A percentile compares a stretch with the other conserved stretches of the same genome.
phyloP scores from a whole-genome alignment of 108 stramenopile genomes.

The Fragilariopsis cylindrus region DNA sequence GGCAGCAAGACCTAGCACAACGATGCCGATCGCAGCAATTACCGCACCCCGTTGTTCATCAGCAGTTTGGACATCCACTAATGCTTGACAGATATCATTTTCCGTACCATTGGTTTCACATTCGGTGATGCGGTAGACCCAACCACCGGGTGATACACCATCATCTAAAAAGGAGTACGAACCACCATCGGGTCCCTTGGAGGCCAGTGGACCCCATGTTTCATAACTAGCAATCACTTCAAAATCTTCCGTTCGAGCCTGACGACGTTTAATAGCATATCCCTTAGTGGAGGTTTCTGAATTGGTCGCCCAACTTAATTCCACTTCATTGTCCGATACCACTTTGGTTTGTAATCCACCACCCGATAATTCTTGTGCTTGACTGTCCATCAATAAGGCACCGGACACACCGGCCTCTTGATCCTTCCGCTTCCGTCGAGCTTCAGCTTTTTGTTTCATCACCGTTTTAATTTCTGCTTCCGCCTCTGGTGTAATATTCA shows the following conservation, averaged over 20 bases:
- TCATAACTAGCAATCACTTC: constrained; percentile 64
- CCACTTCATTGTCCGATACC: constrained; percentile 70
- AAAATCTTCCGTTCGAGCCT: constrained; percentile 81
- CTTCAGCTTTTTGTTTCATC: constrained; percentile 71
- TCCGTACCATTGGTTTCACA: constrained; percentile 64
- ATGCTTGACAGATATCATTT: constrained; percentile 82
- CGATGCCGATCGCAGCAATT: constrained; percentile 79
- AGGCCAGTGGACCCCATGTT: constrained; percentile 75
- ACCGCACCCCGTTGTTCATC: constrained; percentile 81
- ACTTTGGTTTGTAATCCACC: constrained; percentile 73
- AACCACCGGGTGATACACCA: constrained; percentile 68
- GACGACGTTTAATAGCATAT: constrained; percentile 81
- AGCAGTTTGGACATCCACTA: constrained; percentile 87
- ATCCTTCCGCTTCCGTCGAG: constrained; percentile 65
- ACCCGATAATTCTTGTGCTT: constrained; percentile 84
- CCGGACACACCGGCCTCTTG: constrained; percentile 66
- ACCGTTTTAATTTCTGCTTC: constrained; percentile 66
- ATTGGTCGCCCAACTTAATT: constrained; percentile 83
- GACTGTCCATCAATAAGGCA: constrained; percentile 67
- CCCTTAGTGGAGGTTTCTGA: constrained; percentile 76
- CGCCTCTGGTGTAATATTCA: constrained; percentile 75
- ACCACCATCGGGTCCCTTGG: constrained; percentile 76
- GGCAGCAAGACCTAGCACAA: constrained; percentile 54
- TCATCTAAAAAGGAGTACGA: constrained; percentile 74
- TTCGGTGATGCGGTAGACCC: constrained; percentile 89